These are phyloP conservation scores for Eremomyces bilateralis DNA, from an alignment of 495 filamentous ascomycete genomes.

Conservation along the genomic window DNA sequence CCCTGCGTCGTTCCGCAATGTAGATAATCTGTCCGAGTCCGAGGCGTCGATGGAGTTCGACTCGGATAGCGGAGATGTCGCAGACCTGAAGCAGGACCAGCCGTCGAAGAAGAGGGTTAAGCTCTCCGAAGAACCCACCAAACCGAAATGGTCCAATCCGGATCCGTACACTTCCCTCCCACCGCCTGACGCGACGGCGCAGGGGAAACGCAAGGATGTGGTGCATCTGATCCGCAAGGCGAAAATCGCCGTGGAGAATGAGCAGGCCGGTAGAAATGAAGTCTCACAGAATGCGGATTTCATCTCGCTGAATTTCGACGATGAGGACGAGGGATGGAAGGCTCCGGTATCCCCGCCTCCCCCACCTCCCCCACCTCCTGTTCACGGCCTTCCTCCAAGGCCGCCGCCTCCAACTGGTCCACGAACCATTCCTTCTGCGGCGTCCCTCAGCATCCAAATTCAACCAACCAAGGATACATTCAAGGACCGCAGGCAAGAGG, in stretches of 20 bases:
- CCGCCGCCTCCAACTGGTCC: too few species aligned
- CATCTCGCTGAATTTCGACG: conserved; percentile 53
- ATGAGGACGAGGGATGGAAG: conserved; percentile 23
- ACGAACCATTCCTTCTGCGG: too few species aligned
- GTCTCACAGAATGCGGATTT: conserved; percentile 52
- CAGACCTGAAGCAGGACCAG: not conserved
- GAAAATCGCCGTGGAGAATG: conserved; percentile 25
- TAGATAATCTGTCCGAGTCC: conserved; percentile 10
- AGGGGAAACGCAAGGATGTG: conserved; percentile 54
- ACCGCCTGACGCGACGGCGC: conserved; percentile 39
- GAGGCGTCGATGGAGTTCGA: conserved; percentile 8
- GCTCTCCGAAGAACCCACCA: conserved; percentile 17
- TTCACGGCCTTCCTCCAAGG: too few species aligned
- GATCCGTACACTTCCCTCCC: conserved; percentile 76
- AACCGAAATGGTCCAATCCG: conserved; percentile 78
- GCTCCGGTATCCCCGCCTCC: conserved; percentile 36
- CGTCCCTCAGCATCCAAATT: too few species aligned
- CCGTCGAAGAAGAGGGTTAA: conserved; percentile 1
- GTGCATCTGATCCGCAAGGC: conserved; percentile 77
- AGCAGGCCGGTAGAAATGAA: conserved; percentile 26
- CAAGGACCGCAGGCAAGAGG: too few species aligned
- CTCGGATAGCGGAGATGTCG: not conserved
- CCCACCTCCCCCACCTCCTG: too few species aligned
- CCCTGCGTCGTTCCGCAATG: conserved; percentile 6
- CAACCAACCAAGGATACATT: too few species aligned